Evolutionary conservation across 225 moss, liverwort and hornwort species (phyloP).

Genomic region (Ulota crispa): DNA sequence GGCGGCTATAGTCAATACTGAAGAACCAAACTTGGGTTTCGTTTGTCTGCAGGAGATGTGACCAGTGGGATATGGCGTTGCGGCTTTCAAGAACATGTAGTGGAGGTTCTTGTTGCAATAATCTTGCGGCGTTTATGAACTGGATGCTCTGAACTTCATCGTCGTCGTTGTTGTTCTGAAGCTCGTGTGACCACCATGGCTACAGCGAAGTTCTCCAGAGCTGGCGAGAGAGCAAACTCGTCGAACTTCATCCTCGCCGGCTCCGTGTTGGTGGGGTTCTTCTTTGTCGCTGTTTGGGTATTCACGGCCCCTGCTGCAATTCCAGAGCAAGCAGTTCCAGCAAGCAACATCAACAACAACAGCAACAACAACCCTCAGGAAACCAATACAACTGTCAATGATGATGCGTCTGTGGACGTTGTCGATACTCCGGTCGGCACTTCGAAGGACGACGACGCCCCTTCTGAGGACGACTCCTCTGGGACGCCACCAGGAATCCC

Average conservation of each 20-base stretch:
- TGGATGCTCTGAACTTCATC: no score
- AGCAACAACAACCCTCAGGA: constrained; percentile 16
- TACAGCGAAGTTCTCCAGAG: no score
- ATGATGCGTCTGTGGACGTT: not conserved
- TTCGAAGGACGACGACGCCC: not conserved
- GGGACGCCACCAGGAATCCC: not conserved
- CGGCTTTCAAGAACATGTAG: constrained; percentile 11
- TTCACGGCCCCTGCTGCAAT: constrained; percentile 52
- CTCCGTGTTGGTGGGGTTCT: constrained; percentile 47
- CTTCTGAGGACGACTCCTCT: not conserved
- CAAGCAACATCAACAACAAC: not conserved
- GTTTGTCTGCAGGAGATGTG: not conserved
- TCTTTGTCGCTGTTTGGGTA: constrained; percentile 74
- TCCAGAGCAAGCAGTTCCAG: constrained; percentile 16
- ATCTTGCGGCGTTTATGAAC: not conserved
- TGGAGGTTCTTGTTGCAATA: not conserved
- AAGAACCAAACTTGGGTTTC: not conserved
- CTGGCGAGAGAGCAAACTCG: not conserved
- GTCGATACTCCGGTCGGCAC: not conserved
- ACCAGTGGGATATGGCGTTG: not conserved
- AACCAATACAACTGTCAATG: not conserved
- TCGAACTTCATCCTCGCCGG: constrained; percentile 40
- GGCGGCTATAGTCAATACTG: not conserved
- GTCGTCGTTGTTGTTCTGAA: no score
- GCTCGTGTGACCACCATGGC: no score